phyloP scores from a whole-genome alignment of 306 rosid species.

The Fagus sylvatica region DNA sequence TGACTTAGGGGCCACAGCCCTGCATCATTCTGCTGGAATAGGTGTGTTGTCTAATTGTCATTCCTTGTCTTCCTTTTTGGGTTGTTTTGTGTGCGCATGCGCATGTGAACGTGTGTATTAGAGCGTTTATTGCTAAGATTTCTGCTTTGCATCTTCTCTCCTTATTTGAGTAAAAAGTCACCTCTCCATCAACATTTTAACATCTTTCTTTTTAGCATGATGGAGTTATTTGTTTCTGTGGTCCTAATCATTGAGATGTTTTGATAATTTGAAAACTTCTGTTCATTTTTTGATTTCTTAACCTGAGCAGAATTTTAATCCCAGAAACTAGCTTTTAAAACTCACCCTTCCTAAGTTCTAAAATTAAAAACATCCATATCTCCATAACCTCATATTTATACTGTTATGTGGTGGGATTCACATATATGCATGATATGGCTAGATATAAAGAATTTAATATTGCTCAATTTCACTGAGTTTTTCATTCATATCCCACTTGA shows the following conservation, averaged over 20 bases:
- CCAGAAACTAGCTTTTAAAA: background rate
- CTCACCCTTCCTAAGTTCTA: background rate
- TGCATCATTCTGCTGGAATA: constrained; percentile 89
- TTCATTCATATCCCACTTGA: constrained; percentile 3
- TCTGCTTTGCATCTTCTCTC: background rate
- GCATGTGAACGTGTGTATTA: too few species aligned
- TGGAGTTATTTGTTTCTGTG: background rate
- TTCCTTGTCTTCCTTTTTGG: background rate
- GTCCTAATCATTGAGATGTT: background rate
- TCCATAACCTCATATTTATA: background rate
- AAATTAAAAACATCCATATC: background rate
- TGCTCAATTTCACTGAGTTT: background rate
- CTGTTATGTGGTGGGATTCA: background rate
- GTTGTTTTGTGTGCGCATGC: background rate
- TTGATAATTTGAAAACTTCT: background rate
- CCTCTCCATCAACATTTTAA: background rate
- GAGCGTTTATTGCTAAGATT: background rate
- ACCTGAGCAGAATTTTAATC: background rate
- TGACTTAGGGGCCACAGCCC: constrained; percentile 79
- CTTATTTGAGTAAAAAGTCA: background rate
- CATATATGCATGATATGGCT: background rate
- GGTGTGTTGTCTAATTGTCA: constrained; percentile 36
- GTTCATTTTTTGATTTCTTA: background rate
- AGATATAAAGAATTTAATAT: background rate
- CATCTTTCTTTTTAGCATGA: background rate